Conservation (phyloP, 345 rosid species). For the Populus nigra region DNA sequence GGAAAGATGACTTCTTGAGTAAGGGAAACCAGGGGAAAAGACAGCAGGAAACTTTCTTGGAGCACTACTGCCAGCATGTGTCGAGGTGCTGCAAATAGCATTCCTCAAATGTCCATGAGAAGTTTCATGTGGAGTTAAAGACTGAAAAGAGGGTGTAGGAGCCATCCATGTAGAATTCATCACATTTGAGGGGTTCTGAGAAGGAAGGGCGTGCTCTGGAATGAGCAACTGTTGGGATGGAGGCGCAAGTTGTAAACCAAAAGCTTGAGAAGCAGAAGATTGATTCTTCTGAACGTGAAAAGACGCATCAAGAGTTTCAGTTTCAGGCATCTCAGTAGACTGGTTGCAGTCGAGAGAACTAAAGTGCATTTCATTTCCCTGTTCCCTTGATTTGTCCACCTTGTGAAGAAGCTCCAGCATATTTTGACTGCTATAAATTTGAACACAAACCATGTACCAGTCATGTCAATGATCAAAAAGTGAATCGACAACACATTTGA, state of each 20-base stretch:
- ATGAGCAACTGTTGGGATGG: slow-evolving; percentile 61
- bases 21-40: slow-evolving; percentile 44
- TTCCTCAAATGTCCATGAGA: slow-evolving; percentile 40
- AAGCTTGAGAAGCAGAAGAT: slow-evolving; percentile 65
- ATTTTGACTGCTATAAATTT: slow-evolving; percentile 53
- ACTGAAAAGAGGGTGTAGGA: slow-evolving; percentile 44
- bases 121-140: slow-evolving; percentile 35
- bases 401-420: slow-evolving; percentile 93
- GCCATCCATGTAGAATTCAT: slow-evolving; percentile 36
- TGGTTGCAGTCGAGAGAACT: slow-evolving; percentile 45
- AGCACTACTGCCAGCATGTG: slow-evolving; percentile 30
- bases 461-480: background rate
- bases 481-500: background rate
- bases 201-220: slow-evolving; percentile 34
- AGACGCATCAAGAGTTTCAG: slow-evolving; percentile 52
- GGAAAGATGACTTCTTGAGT: slow-evolving; percentile 44
- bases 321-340: slow-evolving; percentile 44
- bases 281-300: slow-evolving; percentile 51
- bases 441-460: background rate
- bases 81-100: slow-evolving; percentile 31
- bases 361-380: slow-evolving; percentile 38
- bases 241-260: slow-evolving; percentile 75
- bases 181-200: slow-evolving; percentile 39
- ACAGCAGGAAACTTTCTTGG: slow-evolving; percentile 33
- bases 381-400: slow-evolving; percentile 65